A percentile compares a stretch with the other conserved stretches of the same genome.
These are phyloP conservation scores for Pisolithus microcarpus DNA, from an alignment of 768 basidiomycete genomes.

Conservation along the genomic window DNA sequence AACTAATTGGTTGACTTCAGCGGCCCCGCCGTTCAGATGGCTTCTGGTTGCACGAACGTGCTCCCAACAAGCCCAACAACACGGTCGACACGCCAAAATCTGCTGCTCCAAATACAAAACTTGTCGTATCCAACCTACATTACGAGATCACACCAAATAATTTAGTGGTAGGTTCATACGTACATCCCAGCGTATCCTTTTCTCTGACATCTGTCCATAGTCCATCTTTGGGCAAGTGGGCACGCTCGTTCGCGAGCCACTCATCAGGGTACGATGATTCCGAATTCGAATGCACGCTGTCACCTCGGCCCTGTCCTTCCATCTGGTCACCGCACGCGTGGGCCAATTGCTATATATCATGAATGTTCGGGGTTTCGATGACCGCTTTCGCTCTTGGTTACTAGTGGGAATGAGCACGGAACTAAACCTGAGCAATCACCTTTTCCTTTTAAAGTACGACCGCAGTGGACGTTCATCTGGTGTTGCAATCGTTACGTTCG, in stretches of 20 bases:
- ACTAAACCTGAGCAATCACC: constrained; percentile 52
- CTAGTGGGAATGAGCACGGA: constrained; percentile 34
- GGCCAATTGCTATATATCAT: constrained; percentile 21
- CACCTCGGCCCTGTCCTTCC: constrained; percentile 21
- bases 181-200: background rate
- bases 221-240: constrained; percentile 88
- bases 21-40: constrained; percentile 56
- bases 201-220: constrained; percentile 31
- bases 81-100: constrained; percentile 15
- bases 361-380: constrained; percentile 26
- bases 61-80: constrained; percentile 21
- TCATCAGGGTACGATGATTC: constrained; percentile 84
- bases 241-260: constrained; percentile 86
- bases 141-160: constrained; percentile 89
- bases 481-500: constrained; percentile 71
- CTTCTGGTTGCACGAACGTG: constrained; percentile 72
- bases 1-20: constrained; percentile 27
- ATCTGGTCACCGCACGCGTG: constrained; percentile 28
- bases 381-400: constrained; percentile 39
- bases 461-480: constrained; percentile 90
- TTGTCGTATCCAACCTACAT: constrained; percentile 82
- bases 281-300: constrained; percentile 34
- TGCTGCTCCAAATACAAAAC: constrained; percentile 40
- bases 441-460: constrained; percentile 73
- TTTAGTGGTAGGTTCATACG: constrained; percentile 56